These are phyloP conservation scores for Aspergillus chevalieri DNA, from an alignment of 2,329 filamentous ascomycete species.

Conservation along the genomic window DNA sequence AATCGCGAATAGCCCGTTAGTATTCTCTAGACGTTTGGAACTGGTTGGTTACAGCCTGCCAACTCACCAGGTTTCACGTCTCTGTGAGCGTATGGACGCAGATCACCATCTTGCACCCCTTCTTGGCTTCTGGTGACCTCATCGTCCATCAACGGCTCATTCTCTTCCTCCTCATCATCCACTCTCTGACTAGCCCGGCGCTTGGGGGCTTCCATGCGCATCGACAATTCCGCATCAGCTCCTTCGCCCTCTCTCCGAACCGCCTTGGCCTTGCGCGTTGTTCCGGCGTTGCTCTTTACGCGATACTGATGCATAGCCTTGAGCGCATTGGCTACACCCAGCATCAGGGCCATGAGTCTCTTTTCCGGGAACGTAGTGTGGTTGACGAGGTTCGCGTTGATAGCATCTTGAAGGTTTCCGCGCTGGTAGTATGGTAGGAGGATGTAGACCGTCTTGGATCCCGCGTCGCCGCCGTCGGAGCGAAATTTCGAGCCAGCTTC, in stretches of 20 bases:
- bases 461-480: slow-evolving; percentile 53
- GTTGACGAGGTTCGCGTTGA: slow-evolving; percentile 97
- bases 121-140: slow-evolving; percentile 64
- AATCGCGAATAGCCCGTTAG: neutral
- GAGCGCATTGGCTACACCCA: slow-evolving; percentile 84
- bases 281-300: slow-evolving; percentile 52
- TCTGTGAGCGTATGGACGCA: slow-evolving; percentile 81
- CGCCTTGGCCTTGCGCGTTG: slow-evolving; percentile 50
- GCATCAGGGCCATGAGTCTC: slow-evolving; percentile 79
- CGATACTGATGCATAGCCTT: slow-evolving; percentile 87
- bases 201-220: slow-evolving; percentile 32
- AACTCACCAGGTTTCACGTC: slow-evolving; percentile 89
- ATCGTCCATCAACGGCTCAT: slow-evolving; percentile 75
- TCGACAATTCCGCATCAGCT: slow-evolving; percentile 43
- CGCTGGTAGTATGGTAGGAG: slow-evolving; percentile 90
- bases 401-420: slow-evolving; percentile 94
- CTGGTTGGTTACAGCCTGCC: no score
- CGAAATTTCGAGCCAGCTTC: slow-evolving; percentile 56
- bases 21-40: neutral
- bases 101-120: slow-evolving; percentile 61
- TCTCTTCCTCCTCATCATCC: slow-evolving; percentile 64
- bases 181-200: slow-evolving; percentile 40
- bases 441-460: slow-evolving; percentile 91
- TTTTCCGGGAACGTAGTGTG: slow-evolving; percentile 84
- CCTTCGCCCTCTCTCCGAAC: slow-evolving; percentile 51